A percentile compares a stretch with the other conserved stretches of the same genome.
Evolutionary conservation across 2,329 filamentous ascomycete species (phyloP).

Genomic region (Simplicillium aogashimaense): DNA sequence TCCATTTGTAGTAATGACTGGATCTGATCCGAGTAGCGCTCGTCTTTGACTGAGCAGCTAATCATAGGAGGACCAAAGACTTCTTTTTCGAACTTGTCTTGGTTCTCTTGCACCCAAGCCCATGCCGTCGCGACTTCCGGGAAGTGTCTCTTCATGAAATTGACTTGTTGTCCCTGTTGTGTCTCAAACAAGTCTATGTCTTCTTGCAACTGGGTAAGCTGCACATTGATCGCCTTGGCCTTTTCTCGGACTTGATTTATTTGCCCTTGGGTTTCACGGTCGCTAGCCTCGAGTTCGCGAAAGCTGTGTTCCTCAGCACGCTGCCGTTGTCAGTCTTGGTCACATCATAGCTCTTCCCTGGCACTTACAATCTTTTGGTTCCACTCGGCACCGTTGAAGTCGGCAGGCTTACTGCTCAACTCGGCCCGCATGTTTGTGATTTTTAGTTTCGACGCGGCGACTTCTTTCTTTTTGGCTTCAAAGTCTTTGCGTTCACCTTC

Average conservation of each 20-base stretch:
- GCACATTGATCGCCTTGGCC: constrained; percentile 28
- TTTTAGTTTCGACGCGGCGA: constrained; percentile 37
- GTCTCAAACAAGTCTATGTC: constrained; percentile 58
- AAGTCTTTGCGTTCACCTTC: constrained; percentile 41
- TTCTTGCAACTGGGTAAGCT: constrained; percentile 26
- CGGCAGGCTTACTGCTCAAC: constrained; percentile 49
- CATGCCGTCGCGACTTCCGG: constrained; percentile 61
- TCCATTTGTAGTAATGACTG: constrained; percentile 39
- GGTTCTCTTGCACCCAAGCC: constrained; percentile 72
- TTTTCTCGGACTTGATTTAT: constrained; percentile 29
- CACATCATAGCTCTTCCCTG: background rate
- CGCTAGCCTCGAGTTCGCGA: constrained; percentile 39
- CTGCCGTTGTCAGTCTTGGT: constrained; percentile 22
- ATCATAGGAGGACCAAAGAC: constrained; percentile 77
- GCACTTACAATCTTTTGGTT: constrained; percentile 61
- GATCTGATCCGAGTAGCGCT: constrained; percentile 48
- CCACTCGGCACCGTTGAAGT: constrained; percentile 61
- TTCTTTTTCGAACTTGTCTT: constrained; percentile 57
- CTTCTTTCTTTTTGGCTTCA: constrained; percentile 39
- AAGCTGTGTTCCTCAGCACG: constrained; percentile 48
- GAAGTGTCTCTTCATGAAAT: constrained; percentile 50
- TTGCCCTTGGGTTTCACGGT: constrained; percentile 25
- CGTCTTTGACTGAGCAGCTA: constrained; percentile 68
- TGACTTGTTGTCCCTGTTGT: constrained; percentile 63
- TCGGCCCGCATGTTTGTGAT: constrained; percentile 56